Conservation (phyloP, 495 filamentous ascomycete species). For the Bathelium albidoporum region DNA sequence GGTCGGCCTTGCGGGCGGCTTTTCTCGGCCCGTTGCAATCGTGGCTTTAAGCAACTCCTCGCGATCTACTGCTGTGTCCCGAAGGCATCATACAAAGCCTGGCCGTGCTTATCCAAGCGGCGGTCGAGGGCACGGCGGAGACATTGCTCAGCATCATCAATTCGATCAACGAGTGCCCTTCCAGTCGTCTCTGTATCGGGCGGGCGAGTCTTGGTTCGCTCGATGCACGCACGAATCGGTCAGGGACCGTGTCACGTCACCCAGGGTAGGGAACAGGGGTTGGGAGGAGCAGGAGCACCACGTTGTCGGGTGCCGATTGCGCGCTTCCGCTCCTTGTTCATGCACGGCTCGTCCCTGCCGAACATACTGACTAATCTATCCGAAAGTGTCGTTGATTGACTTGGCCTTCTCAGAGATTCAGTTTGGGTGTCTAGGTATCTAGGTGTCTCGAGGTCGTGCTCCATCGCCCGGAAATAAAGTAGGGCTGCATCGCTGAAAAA, state of each 20-base stretch:
- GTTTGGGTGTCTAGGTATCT: not conserved
- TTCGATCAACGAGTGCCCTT: no score
- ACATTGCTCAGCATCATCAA: no score
- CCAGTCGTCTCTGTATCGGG: no score
- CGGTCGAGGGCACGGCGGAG: no score
- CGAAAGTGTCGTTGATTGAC: not conserved
- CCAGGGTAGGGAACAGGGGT: not conserved
- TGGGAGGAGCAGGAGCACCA: not conserved
- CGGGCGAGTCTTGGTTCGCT: no score
- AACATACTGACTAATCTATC: not conserved
- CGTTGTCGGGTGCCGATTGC: not conserved
- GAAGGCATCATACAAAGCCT: no score
- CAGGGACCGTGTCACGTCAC: no score
- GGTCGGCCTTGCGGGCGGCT: not conserved
- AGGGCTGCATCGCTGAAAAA: not conserved
- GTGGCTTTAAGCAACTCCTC: not conserved
- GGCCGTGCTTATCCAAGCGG: no score
- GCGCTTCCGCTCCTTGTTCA: not conserved
- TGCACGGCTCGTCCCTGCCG: not conserved
- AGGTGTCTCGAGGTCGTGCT: not conserved
- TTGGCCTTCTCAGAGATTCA: not conserved
- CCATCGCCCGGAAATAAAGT: not conserved
- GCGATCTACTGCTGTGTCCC: not conserved
- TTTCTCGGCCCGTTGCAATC: slow-evolving; percentile 2
- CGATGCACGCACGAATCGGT: no score